A percentile compares a stretch with the other conserved stretches of the same genome.
phyloP scores from a whole-genome alignment of 306 rosid genomes.

The Morella rubra region DNA sequence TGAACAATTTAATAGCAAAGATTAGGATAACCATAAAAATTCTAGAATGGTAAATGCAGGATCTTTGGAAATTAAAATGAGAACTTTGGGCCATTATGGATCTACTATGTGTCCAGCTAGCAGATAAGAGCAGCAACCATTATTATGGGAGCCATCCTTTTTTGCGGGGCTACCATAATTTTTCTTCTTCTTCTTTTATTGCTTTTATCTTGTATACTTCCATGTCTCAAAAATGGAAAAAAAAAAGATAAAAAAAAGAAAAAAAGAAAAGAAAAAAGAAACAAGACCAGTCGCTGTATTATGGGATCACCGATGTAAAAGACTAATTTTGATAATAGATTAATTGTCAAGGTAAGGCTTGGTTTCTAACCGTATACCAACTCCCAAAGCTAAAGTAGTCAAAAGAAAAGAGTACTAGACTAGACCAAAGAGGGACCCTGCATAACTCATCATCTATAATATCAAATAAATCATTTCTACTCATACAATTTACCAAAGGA shows the following conservation, averaged over 20 bases:
- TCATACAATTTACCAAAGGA: too few species aligned
- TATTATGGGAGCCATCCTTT: not conserved
- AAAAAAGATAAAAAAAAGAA: too few species aligned
- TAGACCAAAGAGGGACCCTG: not conserved
- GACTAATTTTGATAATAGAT: not conserved
- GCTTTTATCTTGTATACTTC: too few species aligned
- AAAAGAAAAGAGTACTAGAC: not conserved
- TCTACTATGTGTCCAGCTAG: not conserved
- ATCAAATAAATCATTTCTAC: too few species aligned
- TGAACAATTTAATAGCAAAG: not conserved
- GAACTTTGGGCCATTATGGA: not conserved
- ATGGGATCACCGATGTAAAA: not conserved
- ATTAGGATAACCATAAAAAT: not conserved
- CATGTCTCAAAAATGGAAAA: too few species aligned
- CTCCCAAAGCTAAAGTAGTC: not conserved
- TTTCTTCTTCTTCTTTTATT: too few species aligned
- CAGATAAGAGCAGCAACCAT: not conserved
- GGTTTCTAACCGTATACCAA: not conserved
- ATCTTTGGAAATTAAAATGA: not conserved
- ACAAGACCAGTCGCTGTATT: too few species aligned
- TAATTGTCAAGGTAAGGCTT: not conserved
- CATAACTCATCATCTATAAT: too few species aligned
- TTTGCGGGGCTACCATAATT: too few species aligned
- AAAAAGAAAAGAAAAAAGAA: too few species aligned
- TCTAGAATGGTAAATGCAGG: not conserved